A percentile compares a stretch with the other conserved stretches of the same genome.
These are phyloP conservation scores for Rhodotorula sp. DNA, from an alignment of 1,284 basidiomycete species.

Conservation along the genomic window DNA sequence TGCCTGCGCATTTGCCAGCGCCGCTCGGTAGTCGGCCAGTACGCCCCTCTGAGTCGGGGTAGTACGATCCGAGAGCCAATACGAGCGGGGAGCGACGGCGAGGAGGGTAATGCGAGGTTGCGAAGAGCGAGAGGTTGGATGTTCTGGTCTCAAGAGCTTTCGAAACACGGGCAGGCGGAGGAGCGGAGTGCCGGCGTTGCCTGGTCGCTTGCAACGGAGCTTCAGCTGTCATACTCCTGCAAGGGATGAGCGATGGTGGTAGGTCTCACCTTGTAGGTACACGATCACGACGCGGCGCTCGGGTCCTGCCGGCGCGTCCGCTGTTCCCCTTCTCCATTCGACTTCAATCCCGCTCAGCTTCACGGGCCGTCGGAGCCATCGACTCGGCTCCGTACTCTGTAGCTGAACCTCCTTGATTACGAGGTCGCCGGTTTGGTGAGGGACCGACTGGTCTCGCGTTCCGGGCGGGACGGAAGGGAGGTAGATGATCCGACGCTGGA, in stretches of 20 bases:
- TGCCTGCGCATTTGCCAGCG: conserved; percentile 48
- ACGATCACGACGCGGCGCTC: conserved; percentile 46
- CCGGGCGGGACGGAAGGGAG: conserved; percentile 57
- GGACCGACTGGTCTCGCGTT: conserved; percentile 51
- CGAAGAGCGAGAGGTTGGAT: conserved; percentile 42
- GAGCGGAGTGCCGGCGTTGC: conserved; percentile 58
- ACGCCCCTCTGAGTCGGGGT: conserved; percentile 52
- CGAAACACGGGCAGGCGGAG: conserved; percentile 56
- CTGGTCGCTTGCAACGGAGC: no score
- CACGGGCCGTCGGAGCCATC: conserved; percentile 29
- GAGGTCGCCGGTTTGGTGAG: conserved; percentile 42
- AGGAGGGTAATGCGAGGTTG: conserved; percentile 48
- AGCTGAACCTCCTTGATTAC: conserved; percentile 47
- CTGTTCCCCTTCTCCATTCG: not conserved
- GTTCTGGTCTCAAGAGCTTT: conserved; percentile 41
- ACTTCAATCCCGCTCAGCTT: conserved; percentile 48
- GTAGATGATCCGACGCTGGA: conserved; percentile 59
- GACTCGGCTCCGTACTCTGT: conserved; percentile 29
- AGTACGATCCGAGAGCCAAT: conserved; percentile 51
- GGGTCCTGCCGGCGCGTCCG: not conserved
- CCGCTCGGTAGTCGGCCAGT: conserved; percentile 52
- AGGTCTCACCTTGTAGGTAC: conserved; percentile 52
- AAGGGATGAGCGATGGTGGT: conserved; percentile 37
- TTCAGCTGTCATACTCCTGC: no score
- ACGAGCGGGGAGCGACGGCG: conserved; percentile 53